These are phyloP conservation scores for Oryza australiensis DNA, from an alignment of 176 grass and related monocot genomes.

Conservation along the genomic window DNA sequence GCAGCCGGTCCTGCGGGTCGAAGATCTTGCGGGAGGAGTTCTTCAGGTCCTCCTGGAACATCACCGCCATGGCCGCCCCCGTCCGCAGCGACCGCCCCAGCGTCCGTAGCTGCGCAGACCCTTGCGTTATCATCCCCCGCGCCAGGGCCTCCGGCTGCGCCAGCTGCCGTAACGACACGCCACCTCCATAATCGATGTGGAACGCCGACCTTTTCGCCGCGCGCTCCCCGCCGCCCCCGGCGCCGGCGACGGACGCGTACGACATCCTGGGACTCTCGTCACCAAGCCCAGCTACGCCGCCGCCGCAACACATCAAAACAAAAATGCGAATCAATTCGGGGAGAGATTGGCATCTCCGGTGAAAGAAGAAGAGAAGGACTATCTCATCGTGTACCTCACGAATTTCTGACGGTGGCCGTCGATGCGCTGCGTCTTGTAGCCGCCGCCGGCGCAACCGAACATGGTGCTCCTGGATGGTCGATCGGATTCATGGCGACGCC, in stretches of 20 bases:
- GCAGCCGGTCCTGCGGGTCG: constrained; percentile 77
- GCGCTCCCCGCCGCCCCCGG: constrained; percentile 14
- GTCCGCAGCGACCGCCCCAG: constrained; percentile 74
- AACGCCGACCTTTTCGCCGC: constrained; percentile 37
- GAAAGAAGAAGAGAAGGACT: too few relatives aligned
- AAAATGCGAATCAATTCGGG: neutral
- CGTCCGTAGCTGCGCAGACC: constrained; percentile 66
- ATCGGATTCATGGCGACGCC: neutral
- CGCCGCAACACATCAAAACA: neutral
- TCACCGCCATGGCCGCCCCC: constrained; percentile 68
- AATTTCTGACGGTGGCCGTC: constrained; percentile 57
- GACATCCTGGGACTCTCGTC: constrained; percentile 54
- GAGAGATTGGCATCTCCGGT: too few relatives aligned
- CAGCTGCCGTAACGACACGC: constrained; percentile 42
- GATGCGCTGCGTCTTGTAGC: constrained; percentile 44
- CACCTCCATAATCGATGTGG: constrained; percentile 44
- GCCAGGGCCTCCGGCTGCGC: constrained; percentile 45
- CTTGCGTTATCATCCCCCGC: constrained; percentile 52
- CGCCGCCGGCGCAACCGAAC: constrained; percentile 36
- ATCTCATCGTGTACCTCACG: constrained; percentile 44
- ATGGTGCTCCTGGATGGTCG: constrained; percentile 20
- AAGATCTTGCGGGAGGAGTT: constrained; percentile 69
- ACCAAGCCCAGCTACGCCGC: constrained; percentile 40
- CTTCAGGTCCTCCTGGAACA: constrained; percentile 92
- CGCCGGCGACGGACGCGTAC: constrained; percentile 31